These are phyloP conservation scores for Melampsora larici-populina DNA, from an alignment of 1,284 basidiomycete genomes.

Conservation along the genomic window DNA sequence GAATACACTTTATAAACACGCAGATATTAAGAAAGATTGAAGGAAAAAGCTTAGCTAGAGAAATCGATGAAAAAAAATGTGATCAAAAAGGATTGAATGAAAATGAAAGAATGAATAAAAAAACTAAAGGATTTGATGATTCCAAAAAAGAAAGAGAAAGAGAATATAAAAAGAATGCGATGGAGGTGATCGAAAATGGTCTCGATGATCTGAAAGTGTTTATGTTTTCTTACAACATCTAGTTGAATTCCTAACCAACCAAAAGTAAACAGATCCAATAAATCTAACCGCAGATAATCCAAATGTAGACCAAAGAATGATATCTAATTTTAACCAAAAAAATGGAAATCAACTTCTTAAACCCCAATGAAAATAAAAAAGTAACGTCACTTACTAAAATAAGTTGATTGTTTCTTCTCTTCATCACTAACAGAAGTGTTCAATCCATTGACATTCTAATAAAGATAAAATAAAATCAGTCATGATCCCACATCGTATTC, in stretches of 20 bases:
- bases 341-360: background rate
- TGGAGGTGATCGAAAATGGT: background rate
- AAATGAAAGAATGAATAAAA: too few relatives aligned
- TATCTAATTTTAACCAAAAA: background rate
- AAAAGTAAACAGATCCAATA: constrained; percentile 42
- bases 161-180: background rate
- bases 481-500: background rate
- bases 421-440: constrained; percentile 33
- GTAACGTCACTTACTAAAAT: constrained; percentile 26
- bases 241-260: constrained; percentile 26
- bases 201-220: background rate
- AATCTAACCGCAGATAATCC: constrained; percentile 38
- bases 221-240: constrained; percentile 36
- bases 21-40: too few relatives aligned
- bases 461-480: background rate
- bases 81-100: too few relatives aligned
- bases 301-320: constrained; percentile 42
- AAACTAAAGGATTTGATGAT: too few relatives aligned
- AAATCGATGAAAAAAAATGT: too few relatives aligned
- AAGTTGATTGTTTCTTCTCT: constrained; percentile 42
- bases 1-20: too few relatives aligned
- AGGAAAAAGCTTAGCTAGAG: too few relatives aligned
- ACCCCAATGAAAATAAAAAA: background rate
- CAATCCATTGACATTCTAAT: constrained; percentile 41
- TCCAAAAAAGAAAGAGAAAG: background rate